Percentiles rank a stretch among this genome's conserved stretches.
These are phyloP conservation scores for Stropharia rugosoannulata DNA, from an alignment of 768 basidiomycete species.

Conservation along the genomic window DNA sequence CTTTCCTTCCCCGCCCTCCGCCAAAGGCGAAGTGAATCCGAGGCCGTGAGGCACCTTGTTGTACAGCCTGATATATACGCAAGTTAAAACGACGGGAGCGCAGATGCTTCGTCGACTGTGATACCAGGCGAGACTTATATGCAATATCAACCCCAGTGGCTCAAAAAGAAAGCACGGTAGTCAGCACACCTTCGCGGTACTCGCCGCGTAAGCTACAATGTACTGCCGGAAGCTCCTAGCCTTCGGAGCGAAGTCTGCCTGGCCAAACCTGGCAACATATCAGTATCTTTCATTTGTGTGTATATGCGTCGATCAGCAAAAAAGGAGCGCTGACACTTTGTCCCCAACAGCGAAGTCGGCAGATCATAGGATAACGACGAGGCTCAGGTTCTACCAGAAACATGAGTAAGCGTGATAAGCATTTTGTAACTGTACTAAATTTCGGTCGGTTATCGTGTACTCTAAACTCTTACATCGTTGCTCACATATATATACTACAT, in stretches of 20 bases:
- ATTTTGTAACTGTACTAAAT: too few relatives aligned
- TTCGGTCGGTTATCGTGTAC: too few relatives aligned
- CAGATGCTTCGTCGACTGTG: constrained; percentile 36
- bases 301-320: too few relatives aligned
- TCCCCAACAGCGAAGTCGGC: too few relatives aligned
- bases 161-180: not conserved
- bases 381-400: too few relatives aligned
- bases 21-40: not conserved
- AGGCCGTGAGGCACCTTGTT: constrained; percentile 8
- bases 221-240: constrained; percentile 30
- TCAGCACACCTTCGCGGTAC: constrained; percentile 6
- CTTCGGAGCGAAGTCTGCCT: constrained; percentile 36
- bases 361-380: too few relatives aligned
- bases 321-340: too few relatives aligned
- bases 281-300: too few relatives aligned
- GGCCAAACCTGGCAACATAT: constrained; percentile 12
- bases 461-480: too few relatives aligned
- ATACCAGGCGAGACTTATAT: constrained; percentile 31
- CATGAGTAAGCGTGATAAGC: too few relatives aligned
- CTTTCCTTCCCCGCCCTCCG: constrained; percentile 33
- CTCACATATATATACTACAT: too few relatives aligned
- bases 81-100: constrained; percentile 32
- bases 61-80: constrained; percentile 38
- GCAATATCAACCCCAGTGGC: not conserved
- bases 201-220: constrained; percentile 5